These are phyloP conservation scores for Coccinonectria pachysandricola DNA, from an alignment of 2,329 filamentous ascomycete species.

Conservation along the genomic window DNA sequence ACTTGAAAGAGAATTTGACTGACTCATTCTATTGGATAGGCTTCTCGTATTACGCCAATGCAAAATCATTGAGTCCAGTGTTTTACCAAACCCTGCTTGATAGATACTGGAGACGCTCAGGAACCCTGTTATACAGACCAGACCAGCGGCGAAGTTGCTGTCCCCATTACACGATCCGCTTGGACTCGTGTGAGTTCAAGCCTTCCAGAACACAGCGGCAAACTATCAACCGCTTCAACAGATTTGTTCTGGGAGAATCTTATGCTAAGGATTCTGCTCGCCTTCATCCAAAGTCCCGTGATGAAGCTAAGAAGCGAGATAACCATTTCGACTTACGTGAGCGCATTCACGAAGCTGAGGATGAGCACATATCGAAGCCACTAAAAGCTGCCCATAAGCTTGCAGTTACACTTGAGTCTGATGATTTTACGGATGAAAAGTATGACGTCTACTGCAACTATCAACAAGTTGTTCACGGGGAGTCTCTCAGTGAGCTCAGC, in stretches of 20 bases:
- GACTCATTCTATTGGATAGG: no score
- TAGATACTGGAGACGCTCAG: constrained; percentile 68
- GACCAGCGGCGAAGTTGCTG: constrained; percentile 77
- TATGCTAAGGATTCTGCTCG: constrained; percentile 56
- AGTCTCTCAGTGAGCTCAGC: constrained; percentile 48
- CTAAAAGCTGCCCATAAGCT: constrained; percentile 58
- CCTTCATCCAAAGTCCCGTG: constrained; percentile 56
- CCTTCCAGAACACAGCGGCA: constrained; percentile 64
- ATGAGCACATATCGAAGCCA: constrained; percentile 40
- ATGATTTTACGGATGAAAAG: constrained; percentile 67
- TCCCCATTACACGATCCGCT: constrained; percentile 76
- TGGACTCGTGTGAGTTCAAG: constrained; percentile 56
- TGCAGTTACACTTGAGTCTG: constrained; percentile 58
- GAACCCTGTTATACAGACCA: constrained; percentile 63
- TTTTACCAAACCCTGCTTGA: constrained; percentile 66
- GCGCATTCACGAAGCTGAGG: constrained; percentile 61
- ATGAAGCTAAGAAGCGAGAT: constrained; percentile 51
- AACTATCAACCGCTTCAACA: constrained; percentile 67
- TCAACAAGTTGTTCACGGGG: constrained; percentile 62
- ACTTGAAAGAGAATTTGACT: no score
- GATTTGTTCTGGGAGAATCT: constrained; percentile 54
- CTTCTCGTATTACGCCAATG: constrained; percentile 60
- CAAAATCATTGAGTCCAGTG: constrained; percentile 48
- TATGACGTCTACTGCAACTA: constrained; percentile 64
- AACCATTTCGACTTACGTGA: constrained; percentile 57